Base-by-base conservation (phyloP, 2,329 filamentous ascomycete genomes). In the Leptodontidium sp. region DNA sequence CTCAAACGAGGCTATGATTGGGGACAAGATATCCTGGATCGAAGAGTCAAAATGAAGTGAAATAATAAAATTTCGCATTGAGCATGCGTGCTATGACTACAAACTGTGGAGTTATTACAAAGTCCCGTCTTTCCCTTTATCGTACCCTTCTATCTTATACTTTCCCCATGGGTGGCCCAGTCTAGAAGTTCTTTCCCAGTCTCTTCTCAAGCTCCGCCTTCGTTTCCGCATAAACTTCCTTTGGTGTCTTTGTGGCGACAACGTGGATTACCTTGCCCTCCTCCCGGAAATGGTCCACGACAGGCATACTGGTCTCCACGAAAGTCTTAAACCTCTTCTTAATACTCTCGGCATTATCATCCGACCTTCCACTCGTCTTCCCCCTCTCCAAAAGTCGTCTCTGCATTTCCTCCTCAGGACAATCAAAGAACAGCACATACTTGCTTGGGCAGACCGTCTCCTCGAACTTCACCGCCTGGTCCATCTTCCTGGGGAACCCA, bases 251-350 rank as follows among this genome's bases (percentile, higher is more conserved):
- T 32, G 89, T 91, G 38, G 94, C 93, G 75, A 90, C 85, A 55
- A 98, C 86, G 83, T 90, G 92, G 79, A 97, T 88, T 17, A 98
- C 93, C 78, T 90, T 90, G 75, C 88, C 89, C 82, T 94, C 85
- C 76, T 85, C 84, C 77, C 91, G 90, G 80, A 92, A 98, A 79
- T 93, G 88, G 75, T 97, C 87, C 65, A 99, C 93, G 58, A 98
- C 96, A 32, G 96, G 96, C 95, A 98, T 98, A 82, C 93, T 97
- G 1, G 94, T 97, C 82, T 98, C 94, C 76, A 97, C 84, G 79
- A 98, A 99, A 4, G 91, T 94, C 78, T 89, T 90, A 86, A 99
- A 99, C 67, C 96, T 88, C 90, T 99, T 99, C 84, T 92, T 91
- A 80, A 98, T 99, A 77, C 90, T 94, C 82, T 97, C 96, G 66